These are phyloP conservation scores for Fusarium xyrophilum DNA, from an alignment of 2,329 filamentous ascomycete genomes.

Conservation along the genomic window DNA sequence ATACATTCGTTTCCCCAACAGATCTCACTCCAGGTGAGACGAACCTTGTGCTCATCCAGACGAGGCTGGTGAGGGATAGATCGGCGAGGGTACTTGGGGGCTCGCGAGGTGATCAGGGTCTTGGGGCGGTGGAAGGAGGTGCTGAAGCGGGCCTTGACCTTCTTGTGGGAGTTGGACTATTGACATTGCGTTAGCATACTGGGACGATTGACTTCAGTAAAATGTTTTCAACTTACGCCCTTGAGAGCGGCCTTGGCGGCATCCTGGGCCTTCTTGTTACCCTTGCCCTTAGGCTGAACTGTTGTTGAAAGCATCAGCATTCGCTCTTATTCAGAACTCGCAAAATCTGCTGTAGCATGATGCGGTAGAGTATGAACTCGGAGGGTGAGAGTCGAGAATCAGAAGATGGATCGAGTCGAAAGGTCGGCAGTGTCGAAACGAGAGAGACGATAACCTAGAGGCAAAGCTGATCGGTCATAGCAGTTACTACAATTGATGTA, in stretches of 20 bases:
- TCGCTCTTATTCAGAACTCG: constrained; percentile 75
- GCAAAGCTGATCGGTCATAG: background rate
- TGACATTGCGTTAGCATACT: background rate
- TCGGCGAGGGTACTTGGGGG: constrained; percentile 97
- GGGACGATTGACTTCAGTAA: background rate
- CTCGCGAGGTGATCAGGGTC: constrained; percentile 88
- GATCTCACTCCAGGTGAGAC: background rate
- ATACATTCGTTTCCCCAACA: background rate
- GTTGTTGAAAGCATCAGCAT: constrained; percentile 70
- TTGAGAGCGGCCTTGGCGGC: constrained; percentile 96
- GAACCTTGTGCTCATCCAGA: constrained; percentile 97
- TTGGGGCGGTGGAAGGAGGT: constrained; percentile 98
- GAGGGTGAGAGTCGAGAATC: constrained; percentile 8
- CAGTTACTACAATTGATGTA: background rate
- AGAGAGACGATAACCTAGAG: background rate
- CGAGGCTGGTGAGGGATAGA: constrained; percentile 87
- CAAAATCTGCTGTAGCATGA: constrained; percentile 78
- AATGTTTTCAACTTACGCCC: constrained; percentile 73
- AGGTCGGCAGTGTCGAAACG: constrained; percentile 16
- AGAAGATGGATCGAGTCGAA: constrained; percentile 11
- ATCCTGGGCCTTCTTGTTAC: constrained; percentile 82
- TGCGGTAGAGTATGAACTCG: constrained; percentile 48
- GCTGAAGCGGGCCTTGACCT: constrained; percentile 88
- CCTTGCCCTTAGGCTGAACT: constrained; percentile 70
- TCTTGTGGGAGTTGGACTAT: constrained; percentile 71